phyloP scores from a whole-genome alignment of 2,329 filamentous ascomycete genomes.

The Chalaropsis thielavioides region DNA sequence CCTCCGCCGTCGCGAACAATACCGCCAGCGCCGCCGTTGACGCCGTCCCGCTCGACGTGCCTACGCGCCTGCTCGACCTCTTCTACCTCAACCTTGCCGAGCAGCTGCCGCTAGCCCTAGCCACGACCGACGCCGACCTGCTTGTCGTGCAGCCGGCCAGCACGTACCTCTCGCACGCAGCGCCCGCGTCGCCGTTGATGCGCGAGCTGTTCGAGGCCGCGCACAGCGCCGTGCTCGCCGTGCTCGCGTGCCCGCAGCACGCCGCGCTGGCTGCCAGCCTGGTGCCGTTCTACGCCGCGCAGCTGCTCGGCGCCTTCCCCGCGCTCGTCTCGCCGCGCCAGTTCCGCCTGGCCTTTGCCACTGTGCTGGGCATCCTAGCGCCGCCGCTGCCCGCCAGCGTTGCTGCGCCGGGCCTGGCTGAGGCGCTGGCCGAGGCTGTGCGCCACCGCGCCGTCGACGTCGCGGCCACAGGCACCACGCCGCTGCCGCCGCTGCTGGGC shows the following conservation, averaged over 20 bases:
- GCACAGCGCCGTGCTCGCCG: slow-evolving; percentile 66
- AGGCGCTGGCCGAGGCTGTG: slow-evolving; percentile 66
- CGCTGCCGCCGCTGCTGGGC: slow-evolving; percentile 24
- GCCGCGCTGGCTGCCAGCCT: slow-evolving; percentile 54
- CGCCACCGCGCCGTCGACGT: slow-evolving; percentile 47
- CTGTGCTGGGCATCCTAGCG: slow-evolving; percentile 64
- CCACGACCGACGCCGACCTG: slow-evolving; percentile 52
- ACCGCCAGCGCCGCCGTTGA: background rate
- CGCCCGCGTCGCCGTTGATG: slow-evolving; percentile 32
- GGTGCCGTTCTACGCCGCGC: slow-evolving; percentile 70
- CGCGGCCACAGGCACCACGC: slow-evolving; percentile 31
- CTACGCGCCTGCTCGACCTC: slow-evolving; percentile 59
- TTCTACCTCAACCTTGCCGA: slow-evolving; percentile 82
- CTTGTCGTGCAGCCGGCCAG: slow-evolving; percentile 61
- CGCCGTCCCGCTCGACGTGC: slow-evolving; percentile 21
- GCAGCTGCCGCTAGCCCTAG: slow-evolving; percentile 59
- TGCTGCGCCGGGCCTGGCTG: slow-evolving; percentile 61
- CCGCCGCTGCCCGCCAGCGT: slow-evolving; percentile 64
- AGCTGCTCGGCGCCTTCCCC: slow-evolving; percentile 68
- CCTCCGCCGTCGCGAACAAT: slow-evolving; percentile 28
- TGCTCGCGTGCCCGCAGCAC: slow-evolving; percentile 67
- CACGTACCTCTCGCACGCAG: slow-evolving; percentile 48
- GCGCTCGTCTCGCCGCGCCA: slow-evolving; percentile 64
- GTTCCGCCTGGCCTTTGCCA: slow-evolving; percentile 78
- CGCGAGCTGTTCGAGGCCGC: slow-evolving; percentile 68